A percentile compares a stretch with the other conserved stretches of the same genome.
Conservation (phyloP, 495 filamentous ascomycete genomes). For the Aspergillus sclerotiicarbonarius region DNA sequence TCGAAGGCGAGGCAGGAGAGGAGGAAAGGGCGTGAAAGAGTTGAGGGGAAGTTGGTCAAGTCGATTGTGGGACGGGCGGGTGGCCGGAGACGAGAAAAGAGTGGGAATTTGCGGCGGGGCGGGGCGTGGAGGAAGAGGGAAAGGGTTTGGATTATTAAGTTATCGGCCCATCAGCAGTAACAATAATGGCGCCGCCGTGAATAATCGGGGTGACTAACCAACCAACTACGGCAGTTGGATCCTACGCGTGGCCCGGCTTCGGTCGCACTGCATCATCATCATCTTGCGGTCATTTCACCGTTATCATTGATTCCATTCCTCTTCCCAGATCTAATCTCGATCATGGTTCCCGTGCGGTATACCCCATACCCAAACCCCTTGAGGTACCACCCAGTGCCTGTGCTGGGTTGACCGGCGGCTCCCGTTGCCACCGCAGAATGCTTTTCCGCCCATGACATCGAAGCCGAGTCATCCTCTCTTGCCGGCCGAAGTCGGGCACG, state of each 20-base stretch:
- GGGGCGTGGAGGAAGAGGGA: not conserved
- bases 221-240: not conserved
- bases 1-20: slow-evolving; percentile 1
- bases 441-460: slow-evolving; percentile 13
- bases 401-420: not conserved
- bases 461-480: slow-evolving; percentile 12
- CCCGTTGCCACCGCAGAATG: not conserved
- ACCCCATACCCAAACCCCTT: not conserved
- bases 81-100: slow-evolving; percentile 13
- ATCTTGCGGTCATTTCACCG: too few relatives aligned
- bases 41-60: slow-evolving; percentile 10
- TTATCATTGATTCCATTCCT: too few relatives aligned
- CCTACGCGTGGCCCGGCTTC: too few relatives aligned
- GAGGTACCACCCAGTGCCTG: not conserved
- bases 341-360: not conserved
- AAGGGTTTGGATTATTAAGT: slow-evolving; percentile 4
- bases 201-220: slow-evolving; percentile 1
- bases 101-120: slow-evolving; percentile 14
- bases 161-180: not conserved
- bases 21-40: slow-evolving; percentile 9
- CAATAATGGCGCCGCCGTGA: not conserved
- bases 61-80: slow-evolving; percentile 10
- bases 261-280: too few relatives aligned
- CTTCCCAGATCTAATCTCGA: too few relatives aligned
- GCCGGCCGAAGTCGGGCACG: slow-evolving; percentile 14